A percentile compares a stretch with the other conserved stretches of the same genome.
These are phyloP conservation scores for Schizophyllum amplum DNA, from an alignment of 1,284 basidiomycete species.

Conservation along the genomic window DNA sequence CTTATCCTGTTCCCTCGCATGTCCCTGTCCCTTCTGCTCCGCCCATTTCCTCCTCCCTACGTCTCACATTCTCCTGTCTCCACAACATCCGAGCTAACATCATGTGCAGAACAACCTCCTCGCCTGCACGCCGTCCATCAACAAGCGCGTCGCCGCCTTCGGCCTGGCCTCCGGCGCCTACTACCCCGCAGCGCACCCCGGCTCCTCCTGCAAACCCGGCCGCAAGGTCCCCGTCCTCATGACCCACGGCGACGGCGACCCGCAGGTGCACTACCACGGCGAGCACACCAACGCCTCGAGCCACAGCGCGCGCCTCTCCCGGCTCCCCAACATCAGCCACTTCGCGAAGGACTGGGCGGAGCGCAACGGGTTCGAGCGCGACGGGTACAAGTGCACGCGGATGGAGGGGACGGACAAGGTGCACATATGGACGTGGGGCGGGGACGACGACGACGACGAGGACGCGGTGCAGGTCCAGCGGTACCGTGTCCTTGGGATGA, in stretches of 20 bases:
- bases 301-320: not conserved
- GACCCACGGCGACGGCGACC: constrained; percentile 8
- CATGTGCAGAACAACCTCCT: not conserved
- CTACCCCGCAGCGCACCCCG: not conserved
- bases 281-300: constrained; percentile 7
- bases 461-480: not conserved
- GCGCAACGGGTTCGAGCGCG: constrained; percentile 4
- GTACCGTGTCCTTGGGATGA: not conserved
- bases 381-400: not conserved
- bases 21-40: constrained; percentile 8
- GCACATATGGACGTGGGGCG: constrained; percentile 4
- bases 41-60: constrained; percentile 3
- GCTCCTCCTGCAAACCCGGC: constrained; percentile 5
- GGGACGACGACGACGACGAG: not conserved
- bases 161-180: not conserved
- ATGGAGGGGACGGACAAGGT: constrained; percentile 8
- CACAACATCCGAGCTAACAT: not conserved
- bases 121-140: not conserved
- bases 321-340: constrained; percentile 1
- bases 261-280: constrained; percentile 7
- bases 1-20: too few relatives aligned
- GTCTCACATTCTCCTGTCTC: constrained; percentile 7
- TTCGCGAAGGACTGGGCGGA: constrained; percentile 5
- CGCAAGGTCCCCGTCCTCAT: constrained; percentile 6
- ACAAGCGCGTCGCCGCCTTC: not conserved